Base-by-base conservation (phyloP, 2,329 filamentous ascomycete genomes). In the Daldinia sp. region DNA sequence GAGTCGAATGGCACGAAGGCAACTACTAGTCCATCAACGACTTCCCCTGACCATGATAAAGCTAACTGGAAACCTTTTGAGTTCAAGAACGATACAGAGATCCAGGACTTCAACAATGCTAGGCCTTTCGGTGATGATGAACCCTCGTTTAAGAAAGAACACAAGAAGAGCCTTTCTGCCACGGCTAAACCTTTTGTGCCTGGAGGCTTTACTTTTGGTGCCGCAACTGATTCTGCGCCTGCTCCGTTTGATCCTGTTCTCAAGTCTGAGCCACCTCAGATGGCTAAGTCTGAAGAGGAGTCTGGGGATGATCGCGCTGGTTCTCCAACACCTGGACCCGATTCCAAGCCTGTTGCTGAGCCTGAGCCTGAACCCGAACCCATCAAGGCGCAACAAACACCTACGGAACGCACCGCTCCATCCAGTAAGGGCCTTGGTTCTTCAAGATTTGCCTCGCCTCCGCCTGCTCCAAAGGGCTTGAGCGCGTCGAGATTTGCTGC, bases 131-230 rank as follows among this genome's bases (percentile, higher is more conserved):
- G 81, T 12, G 82, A 85, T 1, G 81, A 82, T 15, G 73, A 75
- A 48, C 73, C 71, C 12, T 61, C 65, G 13, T 81, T 84, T 73
- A 76, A 81, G 70, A 82, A 82, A 61, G 77, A 82, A 60, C 81
- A 87, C 76, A 83, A 83, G 72, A 86, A 85, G 72, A 89, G 89
- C 4, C 82, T 94, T 26, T 94, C 92, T 39, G 90, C 92, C 3
- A 85, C 88, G 15, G 92, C 92, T 0, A 88, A 88, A 74, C 86
- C 91, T 0, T 97, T 96, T 77, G 86, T 83, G 4, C 86, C 87
- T 13, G 81, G 72, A 0, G 57, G 55, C 33, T 78, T 78, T 57
- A 73, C 37, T 33, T 78, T 79, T 64, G 77, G 82, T 18, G 79
- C 75, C 35, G 28, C 23, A 30, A 69, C 76, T 9, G 72, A 72